Evolutionary conservation across 768 basidiomycete species (phyloP).

Genomic region (Mycena metata): DNA sequence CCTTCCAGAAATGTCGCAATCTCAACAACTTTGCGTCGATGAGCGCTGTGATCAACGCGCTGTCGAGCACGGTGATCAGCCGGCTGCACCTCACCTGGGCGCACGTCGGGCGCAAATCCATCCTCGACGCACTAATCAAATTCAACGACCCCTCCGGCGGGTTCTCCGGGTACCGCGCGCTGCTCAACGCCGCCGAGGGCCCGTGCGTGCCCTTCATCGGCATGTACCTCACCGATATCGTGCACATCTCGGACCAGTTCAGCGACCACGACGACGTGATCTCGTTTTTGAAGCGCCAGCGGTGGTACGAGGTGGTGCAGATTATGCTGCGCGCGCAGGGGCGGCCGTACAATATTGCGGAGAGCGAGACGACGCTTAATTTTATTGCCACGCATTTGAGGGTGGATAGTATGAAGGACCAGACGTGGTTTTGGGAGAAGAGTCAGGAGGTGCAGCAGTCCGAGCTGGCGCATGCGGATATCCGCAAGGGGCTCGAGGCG

Average conservation of each 20-base stretch:
- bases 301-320: constrained; percentile 67
- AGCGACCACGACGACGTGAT: constrained; percentile 57
- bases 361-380: constrained; percentile 58
- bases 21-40: constrained; percentile 78
- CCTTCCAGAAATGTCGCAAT: constrained; percentile 69
- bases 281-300: constrained; percentile 68
- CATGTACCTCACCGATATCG: constrained; percentile 73
- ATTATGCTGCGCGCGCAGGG: constrained; percentile 71
- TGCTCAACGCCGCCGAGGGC: constrained; percentile 62
- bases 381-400: constrained; percentile 65
- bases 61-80: constrained; percentile 70
- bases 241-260: constrained; percentile 67
- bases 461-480: constrained; percentile 73
- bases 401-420: constrained; percentile 56
- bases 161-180: constrained; percentile 67
- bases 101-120: constrained; percentile 66
- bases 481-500: constrained; percentile 75
- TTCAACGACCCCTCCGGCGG: constrained; percentile 72
- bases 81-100: constrained; percentile 76
- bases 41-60: constrained; percentile 74
- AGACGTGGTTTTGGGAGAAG: constrained; percentile 68
- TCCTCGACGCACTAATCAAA: constrained; percentile 65
- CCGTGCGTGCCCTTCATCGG: constrained; percentile 79
- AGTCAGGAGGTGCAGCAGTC: constrained; percentile 72
- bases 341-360: constrained; percentile 62